Evolutionary conservation across 345 rosid genomes (phyloP).

Genomic region (Psidium friedrichsthalianum): DNA sequence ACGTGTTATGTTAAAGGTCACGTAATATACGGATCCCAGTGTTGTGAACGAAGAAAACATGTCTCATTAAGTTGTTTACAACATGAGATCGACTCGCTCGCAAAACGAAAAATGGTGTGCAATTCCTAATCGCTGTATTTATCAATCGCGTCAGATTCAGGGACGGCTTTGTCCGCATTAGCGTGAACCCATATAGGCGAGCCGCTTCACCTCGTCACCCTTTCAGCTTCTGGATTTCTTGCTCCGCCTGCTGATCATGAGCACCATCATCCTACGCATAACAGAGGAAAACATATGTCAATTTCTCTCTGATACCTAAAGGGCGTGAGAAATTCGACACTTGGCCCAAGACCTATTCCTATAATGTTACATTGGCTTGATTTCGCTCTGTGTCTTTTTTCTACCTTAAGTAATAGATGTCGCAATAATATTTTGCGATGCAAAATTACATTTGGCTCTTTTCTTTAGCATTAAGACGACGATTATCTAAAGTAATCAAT

Average conservation of each 20-base stretch:
- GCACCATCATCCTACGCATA: neutral
- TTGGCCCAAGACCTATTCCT: neutral
- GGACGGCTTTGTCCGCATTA: neutral
- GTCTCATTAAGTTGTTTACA: neutral
- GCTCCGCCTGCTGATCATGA: neutral
- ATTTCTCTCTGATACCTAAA: neutral
- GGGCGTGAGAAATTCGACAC: neutral
- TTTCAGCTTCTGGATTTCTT: neutral
- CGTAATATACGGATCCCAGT: neutral
- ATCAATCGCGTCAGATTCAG: neutral
- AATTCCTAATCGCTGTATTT: conserved; percentile 7
- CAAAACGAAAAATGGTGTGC: conserved; percentile 9
- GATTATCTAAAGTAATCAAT: no score
- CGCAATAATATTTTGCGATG: no score
- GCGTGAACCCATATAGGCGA: no score
- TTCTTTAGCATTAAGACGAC: no score
- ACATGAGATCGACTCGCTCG: neutral
- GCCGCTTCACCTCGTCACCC: neutral
- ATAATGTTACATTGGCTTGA: no score
- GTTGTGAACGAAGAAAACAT: neutral
- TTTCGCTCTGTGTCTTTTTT: no score
- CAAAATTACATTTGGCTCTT: no score
- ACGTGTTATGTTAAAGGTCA: neutral
- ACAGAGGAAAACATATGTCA: neutral
- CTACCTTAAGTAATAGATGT: no score